Evolutionary conservation across 1,284 basidiomycete genomes (phyloP), one percentile per base, ranked within the genome.

Genomic region (Cutaneotrichosporon sp.): DNA sequence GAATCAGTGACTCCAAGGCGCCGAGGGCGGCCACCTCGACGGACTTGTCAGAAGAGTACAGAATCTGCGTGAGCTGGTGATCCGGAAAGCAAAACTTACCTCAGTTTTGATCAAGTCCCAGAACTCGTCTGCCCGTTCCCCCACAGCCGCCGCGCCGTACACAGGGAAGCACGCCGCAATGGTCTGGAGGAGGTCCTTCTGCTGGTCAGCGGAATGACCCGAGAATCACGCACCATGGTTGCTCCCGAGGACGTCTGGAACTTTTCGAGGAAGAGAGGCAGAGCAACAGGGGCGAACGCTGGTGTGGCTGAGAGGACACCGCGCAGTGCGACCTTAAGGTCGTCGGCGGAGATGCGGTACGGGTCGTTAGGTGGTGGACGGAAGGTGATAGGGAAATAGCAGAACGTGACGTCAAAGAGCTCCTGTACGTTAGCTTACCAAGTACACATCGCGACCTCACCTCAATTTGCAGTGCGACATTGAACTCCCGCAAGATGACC

Each of bases 301-400:
- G 92, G 86, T 0, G 86, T 87, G 0, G 91, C 86, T 52, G 79
- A 80, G 51, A 99, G 76, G 69, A 88, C 91, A 7, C 33, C 27
- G 29, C 68, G 79, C 16, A 98, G 79, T 1, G 86, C 80, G 33
- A 76, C 63, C 65, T 87, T 88, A 31, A 99, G 80, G 66, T 97
- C 88, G 38, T 94, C 89, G 0, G 88, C 80, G 2, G 85, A 88
- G 59, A 98, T 96, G 7, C 88, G 88, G 71, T 94, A 94, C 4
- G 92, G 90, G 67, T 97, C 93, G 63, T 93, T 87, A 1, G 91
- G 88, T 6, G 93, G 91, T 11, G 93, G 91, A 48, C 88, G 83
- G 78, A 97, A 99, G 1, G 91, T 91, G 61, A 99, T 98, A 1
- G 96, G 96, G 75, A 97, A 99, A 75, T 99, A 99, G 75, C 96